Percentiles rank a stretch among this genome's conserved stretches.
Evolutionary conservation across 2,329 filamentous ascomycete genomes (phyloP).

Genomic region (Beauveria bassiana): DNA sequence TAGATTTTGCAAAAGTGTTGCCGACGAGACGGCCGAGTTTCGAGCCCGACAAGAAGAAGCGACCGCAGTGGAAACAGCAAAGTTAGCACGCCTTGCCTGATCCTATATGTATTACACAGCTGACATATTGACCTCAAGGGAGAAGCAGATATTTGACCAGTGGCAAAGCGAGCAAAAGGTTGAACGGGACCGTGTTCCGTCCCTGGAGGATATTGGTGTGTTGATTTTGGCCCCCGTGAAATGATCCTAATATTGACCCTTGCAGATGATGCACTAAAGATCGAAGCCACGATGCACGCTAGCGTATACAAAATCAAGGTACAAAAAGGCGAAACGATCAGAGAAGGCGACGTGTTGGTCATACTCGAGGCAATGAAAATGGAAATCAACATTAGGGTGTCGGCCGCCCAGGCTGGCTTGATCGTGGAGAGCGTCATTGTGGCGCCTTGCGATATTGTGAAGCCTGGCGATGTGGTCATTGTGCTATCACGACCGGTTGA

Average conservation of each 20-base stretch:
- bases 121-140: neutral
- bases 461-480: conserved; percentile 2
- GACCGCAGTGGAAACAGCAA: conserved; percentile 19
- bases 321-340: conserved; percentile 32
- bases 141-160: conserved; percentile 19
- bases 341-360: conserved; percentile 33
- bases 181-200: conserved; percentile 11
- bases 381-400: conserved; percentile 37
- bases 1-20: conserved; percentile 15
- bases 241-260: neutral
- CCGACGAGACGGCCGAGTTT: conserved; percentile 15
- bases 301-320: conserved; percentile 47
- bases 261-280: conserved; percentile 21
- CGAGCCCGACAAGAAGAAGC: conserved; percentile 16
- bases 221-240: neutral
- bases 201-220: conserved; percentile 13
- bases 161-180: conserved; percentile 22
- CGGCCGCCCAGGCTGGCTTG: neutral
- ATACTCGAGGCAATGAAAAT: conserved; percentile 52
- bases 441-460: conserved; percentile 9
- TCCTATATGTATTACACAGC: neutral
- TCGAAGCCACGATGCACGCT: conserved; percentile 38
- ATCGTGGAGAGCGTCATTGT: neutral
- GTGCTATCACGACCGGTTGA: neutral
- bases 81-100: neutral